Base-by-base conservation (phyloP, 2,329 filamentous ascomycete genomes). In the Leptosphaerulina australis region DNA sequence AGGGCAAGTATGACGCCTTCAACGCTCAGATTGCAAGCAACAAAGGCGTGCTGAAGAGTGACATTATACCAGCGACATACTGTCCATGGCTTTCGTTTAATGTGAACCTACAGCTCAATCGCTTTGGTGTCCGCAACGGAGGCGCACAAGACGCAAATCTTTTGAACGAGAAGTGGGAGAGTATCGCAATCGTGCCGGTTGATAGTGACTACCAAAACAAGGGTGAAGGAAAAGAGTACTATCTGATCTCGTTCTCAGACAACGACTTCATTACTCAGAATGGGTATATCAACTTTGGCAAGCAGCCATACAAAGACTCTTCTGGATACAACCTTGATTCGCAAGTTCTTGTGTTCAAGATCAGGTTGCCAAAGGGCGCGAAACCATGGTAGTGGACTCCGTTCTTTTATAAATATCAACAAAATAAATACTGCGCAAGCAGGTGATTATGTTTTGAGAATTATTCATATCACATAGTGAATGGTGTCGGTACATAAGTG, bases 91-190 rank as follows among this genome's bases (percentile, higher is more conserved):
- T 90, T 24, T 83, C 89, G 62, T 86, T 82, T 68, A 91, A 90
- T 66, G 76, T 85, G 52, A 85, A 88, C 56, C 63, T 74, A 1
- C 79, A 90, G 71, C 76, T 91, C 17, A 79, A 77, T 29, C 80
- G 82, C 15, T 90, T 90, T 57, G 82, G 83, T 0, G 70, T 88
- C 3, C 85, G 87, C 60, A 90, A 90, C 59, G 87, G 87, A 2
- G 87, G 85, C 0, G 73, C 70, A 0, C 80, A 86, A 58, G 81
- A 88, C 62, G 62, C 72, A 0, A 73, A 69, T 0, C 70, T 90
- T 26, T 65, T 91, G 66, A 90, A 90, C 61, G 87, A 91, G 76
- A 91, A 91, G 66, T 91, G 88, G 88, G 88, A 91, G 75, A 83
- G 81, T 15, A 71, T 91, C 37, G 82, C 83, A 2, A 66, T 90